Base-by-base conservation (phyloP, 345 rosid genomes). In the Orychophragmus violaceus region DNA sequence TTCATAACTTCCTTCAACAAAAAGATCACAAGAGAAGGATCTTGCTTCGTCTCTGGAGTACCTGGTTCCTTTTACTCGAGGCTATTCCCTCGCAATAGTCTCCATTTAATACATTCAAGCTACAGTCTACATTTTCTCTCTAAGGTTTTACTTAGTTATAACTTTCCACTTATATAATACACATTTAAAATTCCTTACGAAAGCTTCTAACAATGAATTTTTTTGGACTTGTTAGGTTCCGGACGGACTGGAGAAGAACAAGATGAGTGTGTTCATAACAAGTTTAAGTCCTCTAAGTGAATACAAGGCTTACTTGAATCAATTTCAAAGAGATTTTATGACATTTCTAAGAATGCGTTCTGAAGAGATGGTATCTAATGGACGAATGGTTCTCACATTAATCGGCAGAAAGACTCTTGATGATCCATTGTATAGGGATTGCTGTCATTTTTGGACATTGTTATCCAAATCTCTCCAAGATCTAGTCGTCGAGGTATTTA, bases 21-120 rank as follows among this genome's bases (percentile, higher is more conserved):
- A 41, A 66, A 53, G n/a, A 39, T 66, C 42, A 27, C 50, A 8
- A 39, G 36, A 36, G 14, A 32, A 24, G 56, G 58, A 21, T 54
- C 51, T 0, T 73, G 78, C 64, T 78, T 62, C 24, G 14, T 82
- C 21, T 46, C 75, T 28, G 82, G 77, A 10, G 64, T 75, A 16
- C 80, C 87, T 1, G 83, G 82, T 24, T 76, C 79, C 16, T 81
- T 83, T 35, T 78, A 81, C 12, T 66, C 70, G 6, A 83, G 79
- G 62, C 84, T 85, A 17, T 78, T 83, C 32, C 22, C 83, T 17
- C 44, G 50, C 16, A 53, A 59, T 2, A 66, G 63, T 16, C 66
- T 77, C 10, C 83, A 83, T 57, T 74, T 78, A 41, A 17, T 72
- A 19, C 74, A 73, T 44, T 78, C 83, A 27, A 74, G 74, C n/a